phyloP scores from a whole-genome alignment of 176 grass and related monocot genomes.

The Bothriochloa decipiens region DNA sequence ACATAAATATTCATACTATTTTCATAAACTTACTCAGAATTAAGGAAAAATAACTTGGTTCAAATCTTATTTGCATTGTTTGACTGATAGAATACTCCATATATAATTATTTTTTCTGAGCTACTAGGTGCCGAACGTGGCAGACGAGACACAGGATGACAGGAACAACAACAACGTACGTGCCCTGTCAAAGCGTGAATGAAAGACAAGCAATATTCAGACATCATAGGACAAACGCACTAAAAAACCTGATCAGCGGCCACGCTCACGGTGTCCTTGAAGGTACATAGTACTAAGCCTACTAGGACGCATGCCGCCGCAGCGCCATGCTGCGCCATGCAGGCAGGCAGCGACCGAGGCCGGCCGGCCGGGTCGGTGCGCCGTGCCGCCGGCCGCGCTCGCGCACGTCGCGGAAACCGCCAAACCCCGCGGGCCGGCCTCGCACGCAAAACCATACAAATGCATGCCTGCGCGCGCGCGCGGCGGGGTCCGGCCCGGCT shows the following conservation, averaged over 20 bases:
- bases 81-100: no score
- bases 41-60: no score
- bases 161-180: not conserved
- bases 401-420: slow-evolving; percentile 1
- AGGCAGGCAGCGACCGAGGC: not conserved
- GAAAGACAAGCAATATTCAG: not conserved
- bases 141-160: not conserved
- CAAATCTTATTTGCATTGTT: no score
- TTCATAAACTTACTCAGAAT: no score
- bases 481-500: not conserved
- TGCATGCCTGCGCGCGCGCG: no score
- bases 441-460: not conserved
- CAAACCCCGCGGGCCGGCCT: not conserved
- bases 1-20: no score
- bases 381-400: not conserved
- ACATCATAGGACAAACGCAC: not conserved
- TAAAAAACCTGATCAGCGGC: no score
- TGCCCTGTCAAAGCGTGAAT: not conserved
- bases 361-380: not conserved
- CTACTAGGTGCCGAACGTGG: no score
- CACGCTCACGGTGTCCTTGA: not conserved
- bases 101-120: no score
- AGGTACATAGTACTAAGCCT: not conserved
- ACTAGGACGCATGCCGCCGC: not conserved
- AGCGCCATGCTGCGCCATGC: not conserved